These are phyloP conservation scores for Beauveria brongniartii DNA, from an alignment of 2,329 filamentous ascomycete genomes.

Conservation along the genomic window DNA sequence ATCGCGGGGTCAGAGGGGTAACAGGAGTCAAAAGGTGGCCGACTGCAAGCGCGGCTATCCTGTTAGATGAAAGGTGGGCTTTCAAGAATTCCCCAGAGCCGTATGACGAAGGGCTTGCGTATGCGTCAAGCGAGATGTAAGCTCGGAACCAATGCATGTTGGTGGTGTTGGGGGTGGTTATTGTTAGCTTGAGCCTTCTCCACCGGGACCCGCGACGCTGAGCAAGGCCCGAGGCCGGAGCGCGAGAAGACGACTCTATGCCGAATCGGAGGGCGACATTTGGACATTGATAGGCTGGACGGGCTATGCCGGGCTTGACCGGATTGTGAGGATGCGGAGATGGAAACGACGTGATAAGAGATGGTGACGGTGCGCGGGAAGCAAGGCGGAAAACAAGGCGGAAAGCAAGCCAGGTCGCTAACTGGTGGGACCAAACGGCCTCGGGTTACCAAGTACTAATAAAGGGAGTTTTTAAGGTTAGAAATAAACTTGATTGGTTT, in stretches of 20 bases:
- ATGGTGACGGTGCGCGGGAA: too few species aligned
- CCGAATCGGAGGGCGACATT: not conserved
- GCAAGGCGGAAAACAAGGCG: too few species aligned
- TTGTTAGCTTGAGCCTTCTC: not conserved
- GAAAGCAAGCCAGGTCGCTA: too few species aligned
- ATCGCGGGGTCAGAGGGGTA: constrained; percentile 10
- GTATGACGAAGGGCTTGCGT: not conserved
- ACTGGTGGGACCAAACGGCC: too few species aligned
- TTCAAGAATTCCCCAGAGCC: not conserved
- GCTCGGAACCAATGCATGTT: not conserved
- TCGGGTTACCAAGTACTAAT: too few species aligned
- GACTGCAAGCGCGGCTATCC: not conserved
- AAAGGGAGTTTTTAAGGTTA: too few species aligned
- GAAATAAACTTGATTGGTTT: too few species aligned
- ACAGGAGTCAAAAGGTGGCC: not conserved
- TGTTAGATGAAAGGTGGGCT: not conserved
- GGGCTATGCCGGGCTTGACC: not conserved
- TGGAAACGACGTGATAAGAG: not conserved
- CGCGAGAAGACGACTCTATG: not conserved
- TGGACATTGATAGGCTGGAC: not conserved
- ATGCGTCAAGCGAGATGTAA: not conserved
- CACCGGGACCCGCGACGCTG: not conserved
- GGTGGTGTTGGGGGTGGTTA: not conserved
- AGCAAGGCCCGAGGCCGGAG: constrained; percentile 1
- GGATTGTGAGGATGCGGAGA: not conserved